Base-by-base conservation (phyloP, 2,329 filamentous ascomycete genomes). In the Taxawa tesnikishii region DNA sequence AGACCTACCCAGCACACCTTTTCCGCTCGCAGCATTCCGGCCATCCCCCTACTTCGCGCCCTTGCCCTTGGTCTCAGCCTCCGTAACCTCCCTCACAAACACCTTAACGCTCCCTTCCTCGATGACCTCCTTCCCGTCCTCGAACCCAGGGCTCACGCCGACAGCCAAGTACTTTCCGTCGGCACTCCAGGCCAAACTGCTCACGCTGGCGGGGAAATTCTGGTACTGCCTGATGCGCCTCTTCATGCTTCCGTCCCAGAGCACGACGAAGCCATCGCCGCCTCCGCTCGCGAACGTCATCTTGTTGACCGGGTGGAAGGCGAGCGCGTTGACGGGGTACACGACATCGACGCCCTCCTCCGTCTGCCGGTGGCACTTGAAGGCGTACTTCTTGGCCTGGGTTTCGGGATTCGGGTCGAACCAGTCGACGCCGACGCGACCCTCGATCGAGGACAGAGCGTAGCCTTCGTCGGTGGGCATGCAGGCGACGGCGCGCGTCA, bases 381-480 rank as follows among this genome's bases (percentile, higher is more conserved):
- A 98, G 10, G 90, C 90, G 55, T 96, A 98, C 57, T 94, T 96
- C 43, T 87, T 74, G 24, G 82, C 79, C 60, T 96, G 87, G 4
- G 82, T 87, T 55, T 88, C 82, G 26, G 75, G 66, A 4, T 76
- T 83, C 11, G 90, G 83, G 51, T 96, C 90, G 54, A 98, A 96
- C 83, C 87, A 96, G 57, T 98, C 90, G 1, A 98, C 90, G 0
- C 87, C 88, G 2, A 98, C 85, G 46, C 90, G 77, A 4, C 90
- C 90, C 54, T 98, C 90, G 48, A 98, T 98, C 48, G 79, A 87
- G 37, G 75, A 83, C 1, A 81, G 88, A 7, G 88, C 87, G 54
- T 96, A 98, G 4, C 90, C 90, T 8, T 80, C 82, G 44, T 94
- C 90, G 47, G 90, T 87, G 10, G 90, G 88, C 90, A 98, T 96